Evolutionary conservation across 352 stramenopile genomes (phyloP).

Genomic region (Phytophthora ohioensis): DNA sequence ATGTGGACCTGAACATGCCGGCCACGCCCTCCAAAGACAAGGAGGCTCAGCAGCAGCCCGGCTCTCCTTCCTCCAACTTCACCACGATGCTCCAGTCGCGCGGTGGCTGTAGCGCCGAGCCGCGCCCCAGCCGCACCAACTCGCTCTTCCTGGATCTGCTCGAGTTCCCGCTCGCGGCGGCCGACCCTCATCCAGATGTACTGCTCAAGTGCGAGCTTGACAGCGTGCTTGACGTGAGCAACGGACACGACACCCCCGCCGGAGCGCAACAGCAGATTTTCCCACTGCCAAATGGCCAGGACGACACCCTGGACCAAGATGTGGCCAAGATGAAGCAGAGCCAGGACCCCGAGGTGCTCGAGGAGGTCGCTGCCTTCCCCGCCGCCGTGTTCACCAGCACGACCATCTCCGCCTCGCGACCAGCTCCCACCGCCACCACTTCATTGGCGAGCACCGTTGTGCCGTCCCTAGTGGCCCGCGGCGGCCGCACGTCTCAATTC

Average conservation of each 20-base stretch:
- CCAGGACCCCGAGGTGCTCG: conserved; percentile 38
- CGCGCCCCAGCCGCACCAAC: conserved; percentile 43
- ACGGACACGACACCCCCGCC: conserved; percentile 35
- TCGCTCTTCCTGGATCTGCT: conserved; percentile 46
- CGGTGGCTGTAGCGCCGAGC: conserved; percentile 22
- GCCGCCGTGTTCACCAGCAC: conserved; percentile 44
- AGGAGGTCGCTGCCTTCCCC: conserved; percentile 41
- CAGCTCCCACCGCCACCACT: conserved; percentile 3
- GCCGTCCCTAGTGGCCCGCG: conserved; percentile 24
- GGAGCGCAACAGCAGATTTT: conserved; percentile 40
- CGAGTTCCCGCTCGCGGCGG: conserved; percentile 37
- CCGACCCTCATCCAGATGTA: conserved; percentile 39
- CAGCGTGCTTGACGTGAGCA: conserved; percentile 42
- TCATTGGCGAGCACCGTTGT: conserved; percentile 1
- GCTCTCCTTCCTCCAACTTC: conserved; percentile 33
- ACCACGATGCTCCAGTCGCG: conserved; percentile 28
- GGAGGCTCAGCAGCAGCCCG: conserved; percentile 19
- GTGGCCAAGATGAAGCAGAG: conserved; percentile 36
- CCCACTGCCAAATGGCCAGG: conserved; percentile 37
- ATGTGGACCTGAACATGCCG: conserved; percentile 51
- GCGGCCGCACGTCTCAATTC: conserved; percentile 49
- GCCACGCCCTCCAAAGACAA: conserved; percentile 37
- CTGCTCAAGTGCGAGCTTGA: conserved; percentile 52
- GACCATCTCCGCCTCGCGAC: conserved; percentile 41
- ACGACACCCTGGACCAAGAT: conserved; percentile 32